phyloP scores from a whole-genome alignment of 345 rosid species.

The Citrus australasica region DNA sequence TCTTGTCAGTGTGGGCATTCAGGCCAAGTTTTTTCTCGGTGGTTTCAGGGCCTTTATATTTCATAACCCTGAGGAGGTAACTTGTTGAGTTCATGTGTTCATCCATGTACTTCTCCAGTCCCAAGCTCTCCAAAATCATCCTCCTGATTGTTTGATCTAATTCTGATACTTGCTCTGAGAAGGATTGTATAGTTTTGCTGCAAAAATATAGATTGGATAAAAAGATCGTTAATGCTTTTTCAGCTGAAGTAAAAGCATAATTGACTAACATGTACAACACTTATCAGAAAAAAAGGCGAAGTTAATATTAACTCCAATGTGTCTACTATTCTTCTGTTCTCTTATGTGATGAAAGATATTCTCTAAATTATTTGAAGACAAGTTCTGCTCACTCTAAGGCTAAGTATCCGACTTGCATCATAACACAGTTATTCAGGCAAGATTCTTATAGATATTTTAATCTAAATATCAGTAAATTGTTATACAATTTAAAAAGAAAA shows the following conservation, averaged over 20 bases:
- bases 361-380: background rate
- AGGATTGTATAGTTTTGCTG: conserved; percentile 38
- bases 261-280: background rate
- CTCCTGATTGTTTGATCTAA: conserved; percentile 9
- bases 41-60: conserved; percentile 52
- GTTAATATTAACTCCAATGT: background rate
- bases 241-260: background rate
- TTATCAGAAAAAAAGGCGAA: background rate
- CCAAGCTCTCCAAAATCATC: conserved; percentile 53
- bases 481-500: too few relatives aligned
- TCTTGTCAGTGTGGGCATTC: conserved; percentile 50
- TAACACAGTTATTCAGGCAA: too few relatives aligned
- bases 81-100: conserved; percentile 56
- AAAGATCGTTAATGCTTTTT: background rate
- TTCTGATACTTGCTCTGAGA: conserved; percentile 34
- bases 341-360: background rate
- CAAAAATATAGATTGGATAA: background rate
- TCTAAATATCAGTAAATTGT: too few relatives aligned
- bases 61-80: conserved; percentile 53
- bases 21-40: conserved; percentile 45
- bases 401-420: too few relatives aligned
- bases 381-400: too few relatives aligned
- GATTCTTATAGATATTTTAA: too few relatives aligned
- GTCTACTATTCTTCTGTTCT: too few relatives aligned
- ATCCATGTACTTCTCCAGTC: conserved; percentile 41